Percentiles rank a stretch among this genome's conserved stretches.
phyloP scores from a whole-genome alignment of 2,329 filamentous ascomycete species.

The Talaromyces pinophilus region DNA sequence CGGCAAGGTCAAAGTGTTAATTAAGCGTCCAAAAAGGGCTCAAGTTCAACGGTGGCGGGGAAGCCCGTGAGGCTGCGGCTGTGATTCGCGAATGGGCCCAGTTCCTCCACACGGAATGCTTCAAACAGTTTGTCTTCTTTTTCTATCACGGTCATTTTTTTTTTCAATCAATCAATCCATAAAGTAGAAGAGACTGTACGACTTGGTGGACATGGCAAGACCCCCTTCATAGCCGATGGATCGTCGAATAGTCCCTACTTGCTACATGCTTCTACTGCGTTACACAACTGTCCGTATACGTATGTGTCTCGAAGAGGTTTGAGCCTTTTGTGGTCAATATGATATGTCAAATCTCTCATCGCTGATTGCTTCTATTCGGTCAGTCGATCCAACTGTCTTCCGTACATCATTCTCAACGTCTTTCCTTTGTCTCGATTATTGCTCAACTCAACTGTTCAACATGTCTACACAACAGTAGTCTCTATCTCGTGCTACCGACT shows the following conservation, averaged over 20 bases:
- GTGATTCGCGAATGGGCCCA: neutral
- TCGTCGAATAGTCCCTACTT: neutral
- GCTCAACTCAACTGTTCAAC: neutral
- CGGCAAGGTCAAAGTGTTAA: neutral
- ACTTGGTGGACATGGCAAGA: neutral
- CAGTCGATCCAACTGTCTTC: neutral
- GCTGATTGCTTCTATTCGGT: neutral
- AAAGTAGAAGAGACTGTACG: neutral
- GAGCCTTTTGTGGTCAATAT: neutral
- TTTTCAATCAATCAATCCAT: neutral
- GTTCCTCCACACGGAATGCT: neutral
- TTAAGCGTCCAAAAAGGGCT: neutral
- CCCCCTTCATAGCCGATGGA: neutral
- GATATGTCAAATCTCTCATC: neutral
- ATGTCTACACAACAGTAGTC: neutral
- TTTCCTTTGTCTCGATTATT: neutral
- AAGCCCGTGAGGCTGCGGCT: neutral
- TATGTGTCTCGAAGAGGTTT: too few species aligned
- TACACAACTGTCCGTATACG: neutral
- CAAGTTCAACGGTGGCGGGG: conserved; percentile 7
- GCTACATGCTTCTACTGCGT: neutral
- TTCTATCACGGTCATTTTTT: neutral
- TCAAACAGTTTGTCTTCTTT: neutral
- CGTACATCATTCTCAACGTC: neutral
- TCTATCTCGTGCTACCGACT: neutral